Conservation (phyloP, 345 rosid species). For the Citrus sp. region DNA sequence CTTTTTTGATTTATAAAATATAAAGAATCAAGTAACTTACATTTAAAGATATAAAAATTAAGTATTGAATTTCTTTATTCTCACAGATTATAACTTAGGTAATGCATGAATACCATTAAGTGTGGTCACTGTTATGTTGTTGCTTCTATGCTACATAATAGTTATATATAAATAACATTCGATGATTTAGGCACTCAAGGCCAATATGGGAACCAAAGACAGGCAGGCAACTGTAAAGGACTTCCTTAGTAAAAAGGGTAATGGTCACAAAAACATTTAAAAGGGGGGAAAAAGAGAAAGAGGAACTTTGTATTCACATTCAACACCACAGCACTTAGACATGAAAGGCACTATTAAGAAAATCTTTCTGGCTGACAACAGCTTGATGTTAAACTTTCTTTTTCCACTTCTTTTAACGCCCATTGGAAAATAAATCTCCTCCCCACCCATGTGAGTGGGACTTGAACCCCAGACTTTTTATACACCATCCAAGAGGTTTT, state of each 20-base stretch:
- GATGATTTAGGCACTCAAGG: neutral
- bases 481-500: too few species aligned
- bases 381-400: neutral
- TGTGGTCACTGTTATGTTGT: neutral
- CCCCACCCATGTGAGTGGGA: neutral
- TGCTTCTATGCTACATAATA: too few species aligned
- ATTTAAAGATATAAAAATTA: neutral
- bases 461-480: too few species aligned
- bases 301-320: neutral
- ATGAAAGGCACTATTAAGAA: neutral
- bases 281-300: too few species aligned
- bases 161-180: neutral
- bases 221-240: neutral
- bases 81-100: neutral
- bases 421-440: neutral
- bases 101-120: neutral
- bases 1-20: too few species aligned
- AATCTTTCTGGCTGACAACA: neutral
- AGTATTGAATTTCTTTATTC: too few species aligned
- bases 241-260: neutral
- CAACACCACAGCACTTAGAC: neutral
- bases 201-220: slow-evolving; percentile 1
- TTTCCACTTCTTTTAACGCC: neutral
- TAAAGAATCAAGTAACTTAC: neutral
- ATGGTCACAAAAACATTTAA: neutral